Conservation (phyloP, 176 grass and related monocot species). For the Bonia amplexicaulis region DNA sequence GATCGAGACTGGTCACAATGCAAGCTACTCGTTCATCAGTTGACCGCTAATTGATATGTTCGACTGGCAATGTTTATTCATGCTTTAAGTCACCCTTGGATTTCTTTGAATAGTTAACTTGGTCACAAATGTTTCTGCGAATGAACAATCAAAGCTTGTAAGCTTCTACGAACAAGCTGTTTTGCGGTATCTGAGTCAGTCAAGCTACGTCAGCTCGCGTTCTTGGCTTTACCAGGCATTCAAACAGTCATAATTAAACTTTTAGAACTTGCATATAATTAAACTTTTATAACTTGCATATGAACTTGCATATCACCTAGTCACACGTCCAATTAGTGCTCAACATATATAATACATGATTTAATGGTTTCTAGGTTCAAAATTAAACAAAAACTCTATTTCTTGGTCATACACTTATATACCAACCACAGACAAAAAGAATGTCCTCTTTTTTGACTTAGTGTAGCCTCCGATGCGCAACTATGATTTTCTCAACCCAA, state of each 20-base stretch:
- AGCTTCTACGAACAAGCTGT: not conserved
- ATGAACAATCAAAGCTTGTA: not conserved
- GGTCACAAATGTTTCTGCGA: not conserved
- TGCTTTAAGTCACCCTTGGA: not conserved
- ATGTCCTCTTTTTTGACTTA: not conserved
- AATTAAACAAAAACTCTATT: not conserved
- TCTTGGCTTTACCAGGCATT: not conserved
- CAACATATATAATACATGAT: not conserved
- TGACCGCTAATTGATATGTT: not conserved
- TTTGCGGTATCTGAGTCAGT: conserved; percentile 8
- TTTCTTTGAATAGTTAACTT: conserved; percentile 2
- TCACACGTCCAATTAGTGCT: not conserved
- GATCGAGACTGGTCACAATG: not conserved
- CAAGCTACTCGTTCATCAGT: not conserved
- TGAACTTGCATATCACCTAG: not conserved
- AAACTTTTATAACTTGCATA: not conserved
- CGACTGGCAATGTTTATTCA: conserved; percentile 10
- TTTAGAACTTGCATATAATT: not conserved
- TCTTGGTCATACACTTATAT: not conserved
- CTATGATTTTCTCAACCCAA: not conserved
- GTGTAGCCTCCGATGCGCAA: not conserved
- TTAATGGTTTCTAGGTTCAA: not conserved
- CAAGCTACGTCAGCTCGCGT: conserved; percentile 10
- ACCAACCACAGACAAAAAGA: not conserved
- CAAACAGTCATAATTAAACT: not conserved